Conservation (phyloP, 1,284 basidiomycete species). For the Ceratobasidium sp. region DNA sequence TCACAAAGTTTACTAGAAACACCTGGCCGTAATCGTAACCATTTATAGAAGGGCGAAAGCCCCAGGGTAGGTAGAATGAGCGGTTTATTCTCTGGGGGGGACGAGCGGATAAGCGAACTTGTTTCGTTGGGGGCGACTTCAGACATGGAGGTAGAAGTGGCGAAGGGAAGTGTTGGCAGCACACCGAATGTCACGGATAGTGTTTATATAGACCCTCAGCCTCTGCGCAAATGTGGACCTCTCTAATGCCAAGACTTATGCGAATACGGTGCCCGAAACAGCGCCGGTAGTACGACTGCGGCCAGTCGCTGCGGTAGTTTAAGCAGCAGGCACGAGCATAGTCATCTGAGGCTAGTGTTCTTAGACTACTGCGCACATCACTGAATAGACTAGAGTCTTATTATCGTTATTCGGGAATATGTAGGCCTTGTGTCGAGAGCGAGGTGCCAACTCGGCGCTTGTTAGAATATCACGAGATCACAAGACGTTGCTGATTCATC, state of each 20-base stretch:
- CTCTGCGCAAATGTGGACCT: too few species aligned
- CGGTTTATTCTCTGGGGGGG: background rate
- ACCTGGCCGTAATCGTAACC: background rate
- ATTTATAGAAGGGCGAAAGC: background rate
- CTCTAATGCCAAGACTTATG: background rate
- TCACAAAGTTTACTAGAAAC: background rate
- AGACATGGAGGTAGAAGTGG: background rate
- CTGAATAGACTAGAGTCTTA: too few species aligned
- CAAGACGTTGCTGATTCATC: background rate
- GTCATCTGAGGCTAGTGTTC: background rate
- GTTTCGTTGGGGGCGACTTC: background rate
- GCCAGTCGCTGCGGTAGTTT: background rate
- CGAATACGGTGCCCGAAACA: background rate
- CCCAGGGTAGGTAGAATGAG: background rate
- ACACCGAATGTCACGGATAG: too few species aligned
- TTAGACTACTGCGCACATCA: background rate
- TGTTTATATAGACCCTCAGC: too few species aligned
- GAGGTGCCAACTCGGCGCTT: background rate
- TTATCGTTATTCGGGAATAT: too few species aligned
- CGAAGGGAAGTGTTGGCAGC: too few species aligned
- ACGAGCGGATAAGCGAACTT: background rate
- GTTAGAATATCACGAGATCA: background rate
- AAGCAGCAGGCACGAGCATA: background rate
- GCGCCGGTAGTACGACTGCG: background rate
- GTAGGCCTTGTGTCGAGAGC: background rate